These are phyloP conservation scores for Mrakia blollopis DNA, from an alignment of 768 basidiomycete genomes.

Conservation along the genomic window DNA sequence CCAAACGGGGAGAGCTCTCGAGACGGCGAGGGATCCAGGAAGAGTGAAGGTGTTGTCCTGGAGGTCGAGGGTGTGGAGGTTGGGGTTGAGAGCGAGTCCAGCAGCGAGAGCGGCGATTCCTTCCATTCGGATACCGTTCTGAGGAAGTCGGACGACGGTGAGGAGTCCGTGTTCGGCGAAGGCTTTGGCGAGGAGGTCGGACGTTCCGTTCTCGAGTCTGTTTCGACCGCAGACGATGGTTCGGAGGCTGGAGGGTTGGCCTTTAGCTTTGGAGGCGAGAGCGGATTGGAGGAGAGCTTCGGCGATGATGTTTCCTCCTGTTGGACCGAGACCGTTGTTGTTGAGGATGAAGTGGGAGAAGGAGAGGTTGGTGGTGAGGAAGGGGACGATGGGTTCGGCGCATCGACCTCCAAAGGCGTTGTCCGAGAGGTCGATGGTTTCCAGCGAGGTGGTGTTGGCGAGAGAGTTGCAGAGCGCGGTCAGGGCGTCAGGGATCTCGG, in stretches of 20 bases:
- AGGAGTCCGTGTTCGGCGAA: constrained; percentile 74
- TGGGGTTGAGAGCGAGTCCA: constrained; percentile 64
- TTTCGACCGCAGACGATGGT: constrained; percentile 90
- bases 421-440: constrained; percentile 85
- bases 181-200: constrained; percentile 75
- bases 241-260: constrained; percentile 61
- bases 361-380: constrained; percentile 73
- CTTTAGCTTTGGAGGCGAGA: constrained; percentile 58
- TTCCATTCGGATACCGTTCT: constrained; percentile 93
- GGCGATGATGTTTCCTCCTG: constrained; percentile 78
- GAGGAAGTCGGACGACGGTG: constrained; percentile 84
- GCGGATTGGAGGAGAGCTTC: constrained; percentile 76
- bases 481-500: constrained; percentile 87
- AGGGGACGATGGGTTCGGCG: constrained; percentile 86
- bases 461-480: constrained; percentile 83
- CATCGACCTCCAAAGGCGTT: constrained; percentile 96
- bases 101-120: constrained; percentile 73
- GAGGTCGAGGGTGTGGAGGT: constrained; percentile 73
- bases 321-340: constrained; percentile 93
- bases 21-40: constrained; percentile 56
- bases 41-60: constrained; percentile 69
- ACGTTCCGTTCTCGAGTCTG: constrained; percentile 86
- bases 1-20: constrained; percentile 64
- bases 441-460: constrained; percentile 68
- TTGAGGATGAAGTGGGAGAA: constrained; percentile 83